A percentile compares a stretch with the other conserved stretches of the same genome.
Conservation (phyloP, 768 basidiomycete genomes). For the Tylopilus cervinicoccineus region DNA sequence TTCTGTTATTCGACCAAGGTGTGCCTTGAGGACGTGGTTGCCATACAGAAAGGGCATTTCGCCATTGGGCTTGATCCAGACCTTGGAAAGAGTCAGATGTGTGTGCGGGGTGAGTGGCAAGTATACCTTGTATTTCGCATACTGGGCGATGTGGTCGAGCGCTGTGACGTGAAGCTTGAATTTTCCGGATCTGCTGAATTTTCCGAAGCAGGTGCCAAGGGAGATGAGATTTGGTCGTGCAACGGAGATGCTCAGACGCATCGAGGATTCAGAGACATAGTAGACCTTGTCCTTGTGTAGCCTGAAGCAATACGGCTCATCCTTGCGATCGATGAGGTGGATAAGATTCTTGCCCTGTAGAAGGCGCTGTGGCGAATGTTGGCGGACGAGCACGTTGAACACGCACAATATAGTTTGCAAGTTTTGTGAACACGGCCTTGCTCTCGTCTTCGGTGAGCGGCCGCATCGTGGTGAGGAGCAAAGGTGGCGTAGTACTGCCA, state of each 20-base stretch:
- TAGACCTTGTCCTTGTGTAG: slow-evolving; percentile 92
- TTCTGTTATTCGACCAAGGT: slow-evolving; percentile 97
- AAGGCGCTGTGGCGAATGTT: background rate
- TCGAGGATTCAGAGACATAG: slow-evolving; percentile 93
- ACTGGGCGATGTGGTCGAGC: slow-evolving; percentile 90
- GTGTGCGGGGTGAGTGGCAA: background rate
- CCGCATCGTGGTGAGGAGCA: slow-evolving; percentile 55
- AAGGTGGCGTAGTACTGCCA: slow-evolving; percentile 6
- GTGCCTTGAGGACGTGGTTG: slow-evolving; percentile 97
- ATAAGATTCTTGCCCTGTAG: slow-evolving; percentile 91
- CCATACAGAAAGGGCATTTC: slow-evolving; percentile 99
- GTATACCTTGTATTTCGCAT: slow-evolving; percentile 94
- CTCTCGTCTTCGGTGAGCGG: slow-evolving; percentile 97
- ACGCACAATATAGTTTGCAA: slow-evolving; percentile 94
- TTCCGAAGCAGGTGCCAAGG: slow-evolving; percentile 95
- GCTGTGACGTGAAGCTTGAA: slow-evolving; percentile 96
- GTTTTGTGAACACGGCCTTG: slow-evolving; percentile 92
- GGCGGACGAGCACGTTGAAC: background rate
- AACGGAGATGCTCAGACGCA: slow-evolving; percentile 89
- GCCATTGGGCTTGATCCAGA: slow-evolving; percentile 99
- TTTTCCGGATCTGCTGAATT: slow-evolving; percentile 95
- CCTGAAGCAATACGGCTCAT: slow-evolving; percentile 94
- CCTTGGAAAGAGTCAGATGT: slow-evolving; percentile 40
- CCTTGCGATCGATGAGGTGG: slow-evolving; percentile 89
- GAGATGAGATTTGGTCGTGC: slow-evolving; percentile 90